Evolutionary conservation across 1,284 basidiomycete genomes (phyloP).

Genomic region (Rhodotorula glutinis): DNA sequence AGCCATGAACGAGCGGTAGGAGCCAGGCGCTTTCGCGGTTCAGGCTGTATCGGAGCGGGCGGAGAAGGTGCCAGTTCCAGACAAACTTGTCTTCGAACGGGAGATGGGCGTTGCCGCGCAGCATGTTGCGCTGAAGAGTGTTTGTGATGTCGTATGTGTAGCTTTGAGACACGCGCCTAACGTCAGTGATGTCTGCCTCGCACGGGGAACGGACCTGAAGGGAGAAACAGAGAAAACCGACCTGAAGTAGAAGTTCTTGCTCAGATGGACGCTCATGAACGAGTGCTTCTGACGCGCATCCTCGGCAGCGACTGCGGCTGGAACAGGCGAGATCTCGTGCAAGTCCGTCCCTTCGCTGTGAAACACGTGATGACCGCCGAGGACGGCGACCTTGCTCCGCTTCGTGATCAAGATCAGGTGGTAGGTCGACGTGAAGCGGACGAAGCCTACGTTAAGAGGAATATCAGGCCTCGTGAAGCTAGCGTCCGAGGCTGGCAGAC

Average conservation of each 20-base stretch:
- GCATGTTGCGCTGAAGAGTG: constrained; percentile 90
- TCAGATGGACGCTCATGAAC: constrained; percentile 97
- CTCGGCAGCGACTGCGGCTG: constrained; percentile 30
- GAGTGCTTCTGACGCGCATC: constrained; percentile 64
- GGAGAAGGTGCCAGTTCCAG: constrained; percentile 93
- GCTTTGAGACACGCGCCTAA: constrained; percentile 51
- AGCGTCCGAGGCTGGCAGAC: not conserved
- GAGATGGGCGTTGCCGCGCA: constrained; percentile 45
- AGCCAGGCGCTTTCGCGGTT: constrained; percentile 74
- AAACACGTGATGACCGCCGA: constrained; percentile 96
- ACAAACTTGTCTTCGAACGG: constrained; percentile 79
- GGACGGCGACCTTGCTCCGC: constrained; percentile 83
- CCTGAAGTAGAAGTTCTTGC: constrained; percentile 99
- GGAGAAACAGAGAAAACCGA: constrained; percentile 46
- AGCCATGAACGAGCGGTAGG: constrained; percentile 88
- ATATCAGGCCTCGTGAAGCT: constrained; percentile 31
- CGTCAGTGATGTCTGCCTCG: not conserved
- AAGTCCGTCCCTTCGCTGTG: constrained; percentile 93
- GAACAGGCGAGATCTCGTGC: constrained; percentile 56
- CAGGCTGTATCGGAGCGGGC: constrained; percentile 55
- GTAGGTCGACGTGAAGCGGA: constrained; percentile 85
- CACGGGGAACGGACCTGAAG: constrained; percentile 66
- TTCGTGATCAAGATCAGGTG: constrained; percentile 85
- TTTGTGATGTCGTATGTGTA: constrained; percentile 97
- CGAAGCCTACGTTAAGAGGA: constrained; percentile 68